Base-by-base conservation (phyloP, 257 asterid genomes). In the Przewalskia tangutica region DNA sequence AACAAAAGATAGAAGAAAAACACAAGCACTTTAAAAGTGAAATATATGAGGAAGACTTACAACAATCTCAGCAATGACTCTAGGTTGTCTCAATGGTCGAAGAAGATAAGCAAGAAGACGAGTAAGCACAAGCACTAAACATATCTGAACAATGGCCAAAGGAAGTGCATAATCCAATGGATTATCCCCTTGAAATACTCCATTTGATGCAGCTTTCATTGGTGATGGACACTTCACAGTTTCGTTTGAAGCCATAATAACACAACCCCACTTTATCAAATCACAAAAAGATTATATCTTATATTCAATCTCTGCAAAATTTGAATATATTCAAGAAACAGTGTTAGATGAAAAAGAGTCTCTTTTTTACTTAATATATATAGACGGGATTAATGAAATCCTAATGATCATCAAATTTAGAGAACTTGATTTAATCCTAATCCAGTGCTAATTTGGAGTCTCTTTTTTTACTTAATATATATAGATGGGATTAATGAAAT, bases 91-190 rank as follows among this genome's bases (percentile, higher is more conserved):
- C 1, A 93, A 86, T 0, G 97, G 98, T 55, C 88, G 62, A 80
- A 93, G 89, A 44, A 91, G 65, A 84, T 83, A 90, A 0, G 95
- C 95, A 38, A 93, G 98, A 0, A 46, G 70, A n/a, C 98, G 86
- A 18, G 98, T 93, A 62, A 91, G 88, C 23, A 76, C 81, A 38
- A 92, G 84, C 0, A 93, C 98, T 20, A 93, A 80, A 76, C 91
- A 86, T 80, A 93, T 93, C 79, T 93, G 98, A 46, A 91, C 34
- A 56, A 93, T 92, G 59, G 90, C 77, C 14, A 93, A 90, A 36
- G 98, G 97, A 64, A 93, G 95, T 10, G 98, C 91, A 23, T 53
- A 92, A 67, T 93, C 87, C 56, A 93, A 89, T 17, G 98, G 98
- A 81, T 92, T 84, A 12, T 92, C 94, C 16, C 95, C 97, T 84